A percentile compares a stretch with the other conserved stretches of the same genome.
Evolutionary conservation across 2,329 filamentous ascomycete genomes (phyloP).

Genomic region (Nakataea oryzae): DNA sequence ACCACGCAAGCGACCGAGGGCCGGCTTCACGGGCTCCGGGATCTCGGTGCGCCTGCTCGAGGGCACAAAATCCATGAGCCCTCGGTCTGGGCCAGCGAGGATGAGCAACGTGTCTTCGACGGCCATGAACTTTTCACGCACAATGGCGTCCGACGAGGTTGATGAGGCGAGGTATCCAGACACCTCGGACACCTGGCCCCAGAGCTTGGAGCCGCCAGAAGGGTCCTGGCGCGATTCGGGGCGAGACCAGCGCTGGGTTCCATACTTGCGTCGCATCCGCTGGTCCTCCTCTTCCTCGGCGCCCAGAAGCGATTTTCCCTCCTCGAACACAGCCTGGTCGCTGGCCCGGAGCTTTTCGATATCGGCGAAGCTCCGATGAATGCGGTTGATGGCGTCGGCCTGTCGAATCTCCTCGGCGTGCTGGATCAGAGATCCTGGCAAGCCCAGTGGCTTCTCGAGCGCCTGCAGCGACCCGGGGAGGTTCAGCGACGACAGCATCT

Average conservation of each 20-base stretch:
- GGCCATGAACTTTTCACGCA: slow-evolving; percentile 68
- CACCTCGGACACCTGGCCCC: slow-evolving; percentile 66
- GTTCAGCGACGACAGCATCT: slow-evolving; percentile 70
- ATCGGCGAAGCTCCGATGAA: slow-evolving; percentile 74
- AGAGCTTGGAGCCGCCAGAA: slow-evolving; percentile 51
- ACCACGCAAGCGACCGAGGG: slow-evolving; percentile 65
- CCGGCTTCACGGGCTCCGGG: slow-evolving; percentile 68
- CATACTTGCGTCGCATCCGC: slow-evolving; percentile 63
- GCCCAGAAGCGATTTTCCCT: slow-evolving; percentile 68
- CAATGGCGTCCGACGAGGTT: slow-evolving; percentile 43
- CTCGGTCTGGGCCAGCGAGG: slow-evolving; percentile 68
- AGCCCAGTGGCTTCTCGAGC: slow-evolving; percentile 82
- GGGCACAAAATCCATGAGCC: slow-evolving; percentile 80
- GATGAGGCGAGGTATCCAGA: slow-evolving; percentile 72
- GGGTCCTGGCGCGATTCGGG: slow-evolving; percentile 59
- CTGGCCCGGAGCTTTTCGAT: slow-evolving; percentile 80
- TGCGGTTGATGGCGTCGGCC: slow-evolving; percentile 69
- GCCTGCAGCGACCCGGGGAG: slow-evolving; percentile 89
- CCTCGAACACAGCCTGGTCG: slow-evolving; percentile 69
- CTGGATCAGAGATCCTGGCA: slow-evolving; percentile 75
- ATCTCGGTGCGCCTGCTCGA: slow-evolving; percentile 71
- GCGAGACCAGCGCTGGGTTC: slow-evolving; percentile 77
- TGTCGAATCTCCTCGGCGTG: slow-evolving; percentile 93
- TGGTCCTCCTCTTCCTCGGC: slow-evolving; percentile 80
- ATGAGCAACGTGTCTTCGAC: slow-evolving; percentile 67